Conservation (phyloP, 345 rosid species). For the Euphorbia pulcherrima region DNA sequence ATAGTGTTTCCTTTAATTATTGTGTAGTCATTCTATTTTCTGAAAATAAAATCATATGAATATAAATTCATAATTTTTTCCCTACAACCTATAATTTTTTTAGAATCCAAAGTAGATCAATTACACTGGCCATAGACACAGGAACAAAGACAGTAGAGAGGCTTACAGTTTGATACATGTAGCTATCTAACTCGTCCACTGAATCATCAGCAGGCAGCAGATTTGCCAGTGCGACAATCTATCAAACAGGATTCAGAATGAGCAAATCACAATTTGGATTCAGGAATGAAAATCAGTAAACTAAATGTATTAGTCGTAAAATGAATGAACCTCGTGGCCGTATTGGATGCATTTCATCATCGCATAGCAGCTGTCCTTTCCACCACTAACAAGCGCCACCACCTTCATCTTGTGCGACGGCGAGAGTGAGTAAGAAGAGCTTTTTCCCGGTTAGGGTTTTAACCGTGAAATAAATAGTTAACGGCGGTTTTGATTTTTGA, state of each 20-base stretch:
- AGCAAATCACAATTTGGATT: not conserved
- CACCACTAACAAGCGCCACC: conserved; percentile 93
- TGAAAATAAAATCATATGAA: too few relatives aligned
- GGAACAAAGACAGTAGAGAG: not conserved
- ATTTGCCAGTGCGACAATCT: conserved; percentile 93
- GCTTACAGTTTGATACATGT: conserved; percentile 85
- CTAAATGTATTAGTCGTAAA: conserved; percentile 9
- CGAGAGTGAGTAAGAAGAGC: not conserved
- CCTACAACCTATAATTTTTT: too few relatives aligned
- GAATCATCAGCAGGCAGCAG: conserved; percentile 80
- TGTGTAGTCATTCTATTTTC: too few relatives aligned
- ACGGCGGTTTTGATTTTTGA: not conserved
- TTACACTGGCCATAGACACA: not conserved
- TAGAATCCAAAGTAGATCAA: not conserved
- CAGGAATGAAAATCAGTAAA: not conserved
- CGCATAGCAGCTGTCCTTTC: conserved; percentile 93
- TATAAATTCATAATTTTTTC: too few relatives aligned
- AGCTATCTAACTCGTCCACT: conserved; percentile 89
- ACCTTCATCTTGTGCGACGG: conserved; percentile 60
- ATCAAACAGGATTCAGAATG: not conserved
- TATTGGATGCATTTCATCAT: conserved; percentile 85
- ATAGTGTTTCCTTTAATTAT: too few relatives aligned
- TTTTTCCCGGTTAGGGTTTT: conserved; percentile 3
- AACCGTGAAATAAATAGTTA: not conserved
- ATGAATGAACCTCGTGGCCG: conserved; percentile 65